These are phyloP conservation scores for Tylopilus sp. DNA, from an alignment of 1,284 basidiomycete species.

Conservation along the genomic window DNA sequence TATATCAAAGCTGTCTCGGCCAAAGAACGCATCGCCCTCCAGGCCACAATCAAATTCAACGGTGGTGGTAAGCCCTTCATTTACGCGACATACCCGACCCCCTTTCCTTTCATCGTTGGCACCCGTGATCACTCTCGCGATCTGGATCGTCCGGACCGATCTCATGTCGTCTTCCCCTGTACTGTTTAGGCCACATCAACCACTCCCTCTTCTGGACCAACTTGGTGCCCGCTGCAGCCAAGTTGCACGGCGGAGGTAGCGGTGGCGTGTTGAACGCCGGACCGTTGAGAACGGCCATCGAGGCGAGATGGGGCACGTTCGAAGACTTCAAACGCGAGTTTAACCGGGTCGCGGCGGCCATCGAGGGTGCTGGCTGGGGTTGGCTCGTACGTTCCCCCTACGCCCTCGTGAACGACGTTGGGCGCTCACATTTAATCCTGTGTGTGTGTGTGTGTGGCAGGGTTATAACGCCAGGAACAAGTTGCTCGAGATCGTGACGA, in stretches of 20 bases:
- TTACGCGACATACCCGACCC: no score
- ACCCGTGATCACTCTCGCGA: conserved; percentile 17
- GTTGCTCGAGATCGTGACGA: conserved; percentile 72
- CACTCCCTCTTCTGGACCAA: conserved; percentile 96
- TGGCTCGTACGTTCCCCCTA: conserved; percentile 67
- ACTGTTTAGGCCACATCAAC: conserved; percentile 70
- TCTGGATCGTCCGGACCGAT: conserved; percentile 16
- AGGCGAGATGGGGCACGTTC: conserved; percentile 62
- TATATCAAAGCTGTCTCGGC: conserved; percentile 62
- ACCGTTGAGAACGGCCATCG: conserved; percentile 67
- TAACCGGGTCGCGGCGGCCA: conserved; percentile 73
- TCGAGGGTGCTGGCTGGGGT: conserved; percentile 92
- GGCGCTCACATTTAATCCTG: no score
- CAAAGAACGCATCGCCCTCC: conserved; percentile 76
- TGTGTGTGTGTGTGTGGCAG: conserved; percentile 29
- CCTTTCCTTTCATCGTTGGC: no score
- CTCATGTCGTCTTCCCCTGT: conserved; percentile 5
- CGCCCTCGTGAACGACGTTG: no score
- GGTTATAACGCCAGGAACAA: conserved; percentile 61
- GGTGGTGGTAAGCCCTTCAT: conserved; percentile 48
- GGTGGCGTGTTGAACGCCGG: conserved; percentile 47
- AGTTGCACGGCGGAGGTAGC: conserved; percentile 45
- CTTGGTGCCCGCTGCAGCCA: conserved; percentile 56
- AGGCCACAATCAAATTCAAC: conserved; percentile 71
- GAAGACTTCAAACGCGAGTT: conserved; percentile 68